Percentiles rank a stretch among this genome's conserved stretches.
Evolutionary conservation across 305 asterid species (phyloP).

Genomic region (Caryopteris hybrid): DNA sequence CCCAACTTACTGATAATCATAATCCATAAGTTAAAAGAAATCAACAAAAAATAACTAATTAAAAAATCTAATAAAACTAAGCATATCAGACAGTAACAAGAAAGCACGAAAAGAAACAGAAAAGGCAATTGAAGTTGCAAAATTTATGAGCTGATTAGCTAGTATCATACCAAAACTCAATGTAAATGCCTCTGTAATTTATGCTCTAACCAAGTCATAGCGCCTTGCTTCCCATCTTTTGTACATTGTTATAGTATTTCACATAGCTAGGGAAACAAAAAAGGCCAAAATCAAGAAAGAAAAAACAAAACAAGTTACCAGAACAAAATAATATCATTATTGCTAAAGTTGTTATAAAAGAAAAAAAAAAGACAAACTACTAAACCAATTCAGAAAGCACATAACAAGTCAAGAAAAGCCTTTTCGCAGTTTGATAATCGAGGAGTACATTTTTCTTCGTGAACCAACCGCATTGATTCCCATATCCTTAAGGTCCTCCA

Average conservation of each 20-base stretch:
- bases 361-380: constrained; percentile 23
- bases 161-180: constrained; percentile 3
- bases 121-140: not conserved
- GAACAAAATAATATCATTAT: constrained; percentile 29
- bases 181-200: constrained; percentile 16
- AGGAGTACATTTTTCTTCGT: constrained; percentile 74
- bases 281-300: constrained; percentile 23
- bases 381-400: constrained; percentile 29
- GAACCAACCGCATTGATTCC: constrained; percentile 93
- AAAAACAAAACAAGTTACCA: too few species aligned
- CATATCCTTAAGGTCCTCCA: constrained; percentile 98
- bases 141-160: constrained; percentile 3
- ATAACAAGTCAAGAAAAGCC: constrained; percentile 58
- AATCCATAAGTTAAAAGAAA: too few species aligned
- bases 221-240: constrained; percentile 26
- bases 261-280: constrained; percentile 28
- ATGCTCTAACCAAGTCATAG: constrained; percentile 27
- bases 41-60: too few species aligned
- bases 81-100: not conserved
- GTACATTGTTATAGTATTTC: constrained; percentile 37
- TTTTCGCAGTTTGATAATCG: constrained; percentile 66
- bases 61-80: too few species aligned
- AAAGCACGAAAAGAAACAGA: not conserved
- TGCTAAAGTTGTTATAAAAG: constrained; percentile 32
- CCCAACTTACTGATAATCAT: too few species aligned